Conservation (phyloP, 768 basidiomycete species). For the Phlegmacium glaucopus region DNA sequence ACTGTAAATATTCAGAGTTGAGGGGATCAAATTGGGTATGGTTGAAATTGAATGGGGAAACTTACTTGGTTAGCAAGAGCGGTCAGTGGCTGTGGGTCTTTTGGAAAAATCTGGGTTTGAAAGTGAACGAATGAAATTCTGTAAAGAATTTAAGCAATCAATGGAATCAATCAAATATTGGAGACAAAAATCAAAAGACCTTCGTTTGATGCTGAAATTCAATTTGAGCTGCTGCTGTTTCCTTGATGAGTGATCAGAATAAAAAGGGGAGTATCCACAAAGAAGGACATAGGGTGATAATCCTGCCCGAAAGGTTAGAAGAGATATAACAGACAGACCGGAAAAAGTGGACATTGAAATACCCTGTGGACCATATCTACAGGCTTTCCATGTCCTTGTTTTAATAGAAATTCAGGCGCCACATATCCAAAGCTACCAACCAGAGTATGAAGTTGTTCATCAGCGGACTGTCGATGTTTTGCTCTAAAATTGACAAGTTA, state of each 20-base stretch:
- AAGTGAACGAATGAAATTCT: constrained; percentile 73
- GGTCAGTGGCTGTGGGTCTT: constrained; percentile 70
- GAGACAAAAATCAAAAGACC: constrained; percentile 54
- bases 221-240: constrained; percentile 82
- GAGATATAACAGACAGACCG: constrained; percentile 1
- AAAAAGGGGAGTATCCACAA: constrained; percentile 95
- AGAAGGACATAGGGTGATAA: constrained; percentile 95
- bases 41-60: constrained; percentile 4
- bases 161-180: constrained; percentile 2
- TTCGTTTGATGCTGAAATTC: constrained; percentile 85
- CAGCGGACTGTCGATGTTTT: constrained; percentile 72
- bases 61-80: constrained; percentile 67
- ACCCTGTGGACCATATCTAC: constrained; percentile 97
- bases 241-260: constrained; percentile 75
- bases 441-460: constrained; percentile 66
- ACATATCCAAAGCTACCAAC: constrained; percentile 88
- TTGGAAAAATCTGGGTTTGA: constrained; percentile 66
- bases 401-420: constrained; percentile 83
- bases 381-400: constrained; percentile 84
- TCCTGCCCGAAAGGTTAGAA: constrained; percentile 38
- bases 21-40: background rate
- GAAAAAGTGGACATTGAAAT: constrained; percentile 18
- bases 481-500: constrained; percentile 44
- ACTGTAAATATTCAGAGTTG: constrained; percentile 35
- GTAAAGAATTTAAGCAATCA: background rate